phyloP scores from a whole-genome alignment of 2,329 filamentous ascomycete species.

The Corynespora cassiicola region DNA sequence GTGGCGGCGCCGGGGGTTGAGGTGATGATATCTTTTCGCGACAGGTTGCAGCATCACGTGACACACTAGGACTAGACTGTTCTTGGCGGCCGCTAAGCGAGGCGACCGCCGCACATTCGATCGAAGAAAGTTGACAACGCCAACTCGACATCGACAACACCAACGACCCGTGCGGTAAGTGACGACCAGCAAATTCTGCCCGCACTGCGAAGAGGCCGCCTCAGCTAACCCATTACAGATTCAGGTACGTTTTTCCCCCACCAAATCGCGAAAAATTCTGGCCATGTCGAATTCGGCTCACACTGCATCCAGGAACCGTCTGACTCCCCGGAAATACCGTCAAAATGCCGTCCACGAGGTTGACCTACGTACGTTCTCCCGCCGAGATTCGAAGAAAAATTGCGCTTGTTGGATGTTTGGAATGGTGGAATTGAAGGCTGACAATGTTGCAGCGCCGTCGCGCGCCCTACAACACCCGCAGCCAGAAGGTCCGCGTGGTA shows the following conservation, averaged over 20 bases:
- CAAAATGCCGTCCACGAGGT: slow-evolving; percentile 61
- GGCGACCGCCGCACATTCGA: slow-evolving; percentile 11
- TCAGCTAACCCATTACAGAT: slow-evolving; percentile 22
- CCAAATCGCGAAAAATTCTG: slow-evolving; percentile 5
- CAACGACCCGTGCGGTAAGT: slow-evolving; percentile 40
- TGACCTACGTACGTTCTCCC: slow-evolving; percentile 60
- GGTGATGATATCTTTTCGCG: slow-evolving; percentile 34
- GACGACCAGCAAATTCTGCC: slow-evolving; percentile 20
- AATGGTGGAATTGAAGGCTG: slow-evolving; percentile 27
- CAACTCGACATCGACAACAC: slow-evolving; percentile 41
- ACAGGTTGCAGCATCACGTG: slow-evolving; percentile 15
- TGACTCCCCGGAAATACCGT: slow-evolving; percentile 46
- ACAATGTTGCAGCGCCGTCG: slow-evolving; percentile 58
- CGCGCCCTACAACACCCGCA: slow-evolving; percentile 90
- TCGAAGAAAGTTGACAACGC: slow-evolving; percentile 18
- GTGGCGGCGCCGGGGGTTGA: slow-evolving; percentile 33
- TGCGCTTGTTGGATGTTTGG: slow-evolving; percentile 8
- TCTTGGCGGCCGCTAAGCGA: slow-evolving; percentile 15
- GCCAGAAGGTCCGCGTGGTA: slow-evolving; percentile 84
- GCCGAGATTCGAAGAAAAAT: slow-evolving; percentile 1
- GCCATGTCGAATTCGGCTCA: slow-evolving; percentile 30
- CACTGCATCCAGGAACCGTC: slow-evolving; percentile 33
- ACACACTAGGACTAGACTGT: slow-evolving; percentile 9
- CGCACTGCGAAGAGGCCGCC: slow-evolving; percentile 6
- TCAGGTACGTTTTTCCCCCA: slow-evolving; percentile 31